These are phyloP conservation scores for Cystobasidiaceae sp. DNA, from an alignment of 1,284 basidiomycete genomes.

Conservation along the genomic window DNA sequence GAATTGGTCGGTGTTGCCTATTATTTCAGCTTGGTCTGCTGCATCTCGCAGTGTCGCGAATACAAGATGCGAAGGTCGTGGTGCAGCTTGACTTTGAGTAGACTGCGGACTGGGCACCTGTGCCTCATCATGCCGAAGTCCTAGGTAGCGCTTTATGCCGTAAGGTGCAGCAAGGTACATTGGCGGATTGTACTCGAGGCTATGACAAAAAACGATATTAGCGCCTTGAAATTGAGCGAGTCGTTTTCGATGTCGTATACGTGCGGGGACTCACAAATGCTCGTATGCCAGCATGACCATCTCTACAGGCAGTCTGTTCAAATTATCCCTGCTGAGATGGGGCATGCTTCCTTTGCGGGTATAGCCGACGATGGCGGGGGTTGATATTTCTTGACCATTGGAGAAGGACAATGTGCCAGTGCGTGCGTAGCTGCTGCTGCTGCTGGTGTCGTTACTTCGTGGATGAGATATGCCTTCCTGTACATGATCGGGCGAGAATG, in stretches of 20 bases:
- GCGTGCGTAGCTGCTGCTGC: neutral
- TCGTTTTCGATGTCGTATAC: conserved; percentile 29
- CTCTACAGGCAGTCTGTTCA: conserved; percentile 51
- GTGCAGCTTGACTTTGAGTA: neutral
- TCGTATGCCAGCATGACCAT: conserved; percentile 70
- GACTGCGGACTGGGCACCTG: neutral
- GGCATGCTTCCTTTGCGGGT: conserved; percentile 67
- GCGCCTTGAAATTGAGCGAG: conserved; percentile 55
- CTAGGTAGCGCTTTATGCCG: conserved; percentile 49
- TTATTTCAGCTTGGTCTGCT: conserved; percentile 59
- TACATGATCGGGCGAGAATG: too few species aligned
- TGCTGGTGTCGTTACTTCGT: too few species aligned
- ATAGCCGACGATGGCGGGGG: conserved; percentile 58
- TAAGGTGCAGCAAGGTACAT: conserved; percentile 59
- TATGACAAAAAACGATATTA: conserved; percentile 59
- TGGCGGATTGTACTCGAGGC: conserved; percentile 52
- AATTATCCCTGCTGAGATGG: conserved; percentile 65
- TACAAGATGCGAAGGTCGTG: conserved; percentile 49
- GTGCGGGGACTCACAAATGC: conserved; percentile 60
- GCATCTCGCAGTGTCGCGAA: conserved; percentile 61
- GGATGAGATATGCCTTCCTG: too few species aligned
- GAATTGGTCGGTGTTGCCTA: conserved; percentile 59
- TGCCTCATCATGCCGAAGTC: conserved; percentile 11
- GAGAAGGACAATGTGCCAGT: neutral
- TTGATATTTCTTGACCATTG: conserved; percentile 41